A percentile compares a stretch with the other conserved stretches of the same genome.
Conservation (phyloP, 306 rosid genomes). For the Vachellia pachyceras region DNA sequence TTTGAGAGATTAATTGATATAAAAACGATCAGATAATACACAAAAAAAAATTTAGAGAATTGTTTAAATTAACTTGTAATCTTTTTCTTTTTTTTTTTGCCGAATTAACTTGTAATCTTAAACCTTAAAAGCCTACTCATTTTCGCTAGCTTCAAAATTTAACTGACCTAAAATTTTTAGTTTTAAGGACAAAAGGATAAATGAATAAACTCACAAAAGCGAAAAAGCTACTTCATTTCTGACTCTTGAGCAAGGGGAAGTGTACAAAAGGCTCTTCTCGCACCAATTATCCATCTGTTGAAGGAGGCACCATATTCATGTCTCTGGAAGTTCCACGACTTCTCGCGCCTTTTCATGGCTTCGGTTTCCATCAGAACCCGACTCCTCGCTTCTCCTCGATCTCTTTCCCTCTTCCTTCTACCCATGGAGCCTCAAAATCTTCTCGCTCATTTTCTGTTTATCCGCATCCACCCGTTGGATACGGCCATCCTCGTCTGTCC, state of each 20-base stretch:
- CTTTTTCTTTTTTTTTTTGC: no score
- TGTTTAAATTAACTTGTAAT: no score
- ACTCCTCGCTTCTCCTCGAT: not conserved
- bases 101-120: no score
- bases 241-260: not conserved
- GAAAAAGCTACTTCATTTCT: not conserved
- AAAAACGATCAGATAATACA: not conserved
- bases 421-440: not conserved
- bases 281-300: not conserved
- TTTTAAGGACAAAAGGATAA: no score
- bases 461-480: not conserved
- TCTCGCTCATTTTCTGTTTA: not conserved
- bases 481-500: constrained; percentile 1
- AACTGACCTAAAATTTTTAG: no score
- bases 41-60: not conserved
- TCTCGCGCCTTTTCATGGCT: not conserved
- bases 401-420: constrained; percentile 10
- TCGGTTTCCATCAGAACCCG: not conserved
- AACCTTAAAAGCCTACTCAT: not conserved
- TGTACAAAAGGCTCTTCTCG: not conserved
- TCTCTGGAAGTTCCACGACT: constrained; percentile 39
- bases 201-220: not conserved
- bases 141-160: not conserved
- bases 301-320: constrained; percentile 30
- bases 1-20: not conserved